These are phyloP conservation scores for Grigorovia transvaalensis DNA, from an alignment of 805 yeast species.

Conservation along the genomic window DNA sequence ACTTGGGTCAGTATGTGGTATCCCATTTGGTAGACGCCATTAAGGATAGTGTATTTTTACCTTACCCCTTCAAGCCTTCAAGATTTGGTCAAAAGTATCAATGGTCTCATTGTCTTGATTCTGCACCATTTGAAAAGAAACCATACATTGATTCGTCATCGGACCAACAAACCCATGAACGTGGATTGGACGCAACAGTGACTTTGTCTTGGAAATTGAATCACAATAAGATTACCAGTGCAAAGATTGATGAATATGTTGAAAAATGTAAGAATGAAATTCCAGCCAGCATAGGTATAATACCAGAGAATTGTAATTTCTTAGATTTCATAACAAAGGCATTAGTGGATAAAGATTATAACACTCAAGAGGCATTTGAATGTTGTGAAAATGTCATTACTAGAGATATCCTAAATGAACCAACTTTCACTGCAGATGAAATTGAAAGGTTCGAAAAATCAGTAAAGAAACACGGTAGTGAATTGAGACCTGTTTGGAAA, in stretches of 20 bases:
- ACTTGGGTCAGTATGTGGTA: constrained; percentile 19
- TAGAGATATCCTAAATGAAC: constrained; percentile 57
- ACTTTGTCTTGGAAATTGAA: constrained; percentile 57
- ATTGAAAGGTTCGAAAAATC: constrained; percentile 61
- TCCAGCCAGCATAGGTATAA: constrained; percentile 45
- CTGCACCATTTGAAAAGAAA: neutral
- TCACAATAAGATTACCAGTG: constrained; percentile 14
- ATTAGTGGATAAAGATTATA: constrained; percentile 42
- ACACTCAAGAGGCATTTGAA: constrained; percentile 39
- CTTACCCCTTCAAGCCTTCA: constrained; percentile 22
- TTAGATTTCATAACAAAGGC: constrained; percentile 59
- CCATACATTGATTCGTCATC: constrained; percentile 57
- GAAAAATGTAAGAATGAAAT: constrained; percentile 39
- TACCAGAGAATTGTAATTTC: constrained; percentile 68
- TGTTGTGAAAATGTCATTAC: constrained; percentile 39
- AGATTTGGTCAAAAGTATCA: constrained; percentile 21
- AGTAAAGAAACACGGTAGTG: constrained; percentile 63
- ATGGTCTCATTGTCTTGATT: constrained; percentile 19
- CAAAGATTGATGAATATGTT: constrained; percentile 44
- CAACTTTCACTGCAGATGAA: constrained; percentile 60
- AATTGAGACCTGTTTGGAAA: constrained; percentile 60
- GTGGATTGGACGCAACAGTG: constrained; percentile 65
- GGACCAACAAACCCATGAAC: constrained; percentile 30
- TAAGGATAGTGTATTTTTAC: constrained; percentile 10
- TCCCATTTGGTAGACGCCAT: constrained; percentile 15